phyloP scores from a whole-genome alignment of 164 flowering plant genomes.

The Tinospora cordifolia region DNA sequence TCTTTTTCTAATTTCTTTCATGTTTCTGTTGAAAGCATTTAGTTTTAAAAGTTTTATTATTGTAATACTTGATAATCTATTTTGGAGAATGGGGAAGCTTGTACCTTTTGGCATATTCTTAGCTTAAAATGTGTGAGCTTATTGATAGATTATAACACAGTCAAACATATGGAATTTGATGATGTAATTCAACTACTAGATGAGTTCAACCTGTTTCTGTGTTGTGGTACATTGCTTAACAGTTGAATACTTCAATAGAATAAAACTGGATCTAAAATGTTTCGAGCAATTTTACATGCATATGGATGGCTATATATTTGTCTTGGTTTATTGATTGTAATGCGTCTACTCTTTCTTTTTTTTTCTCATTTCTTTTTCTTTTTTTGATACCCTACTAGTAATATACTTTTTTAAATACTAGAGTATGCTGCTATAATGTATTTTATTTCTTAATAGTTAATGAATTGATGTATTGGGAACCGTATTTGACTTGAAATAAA shows the following conservation, averaged over 20 bases:
- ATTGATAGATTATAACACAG: constrained; percentile 54
- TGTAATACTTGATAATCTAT: too few relatives aligned
- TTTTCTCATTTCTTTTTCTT: too few relatives aligned
- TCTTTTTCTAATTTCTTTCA: too few relatives aligned
- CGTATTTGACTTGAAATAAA: background rate
- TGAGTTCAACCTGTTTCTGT: constrained; percentile 60
- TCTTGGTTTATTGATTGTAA: too few relatives aligned
- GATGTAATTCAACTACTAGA: too few relatives aligned
- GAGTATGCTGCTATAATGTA: background rate
- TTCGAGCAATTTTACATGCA: constrained; percentile 59
- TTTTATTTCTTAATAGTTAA: background rate
- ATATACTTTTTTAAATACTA: background rate
- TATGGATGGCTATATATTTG: constrained; percentile 83
- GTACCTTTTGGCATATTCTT: constrained; percentile 45
- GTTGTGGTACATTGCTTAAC: constrained; percentile 38
- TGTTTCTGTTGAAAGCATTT: too few relatives aligned
- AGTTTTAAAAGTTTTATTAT: too few relatives aligned
- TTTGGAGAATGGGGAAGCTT: too few relatives aligned
- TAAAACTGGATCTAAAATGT: constrained; percentile 26
- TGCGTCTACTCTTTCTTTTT: too few relatives aligned
- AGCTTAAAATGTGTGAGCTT: constrained; percentile 52
- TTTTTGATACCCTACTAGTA: too few relatives aligned
- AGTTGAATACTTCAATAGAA: constrained; percentile 55
- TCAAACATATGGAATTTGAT: constrained; percentile 73
- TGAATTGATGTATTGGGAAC: background rate